These are phyloP conservation scores for Asterophora lycoperdoides DNA, from an alignment of 768 basidiomycete genomes.

Conservation along the genomic window DNA sequence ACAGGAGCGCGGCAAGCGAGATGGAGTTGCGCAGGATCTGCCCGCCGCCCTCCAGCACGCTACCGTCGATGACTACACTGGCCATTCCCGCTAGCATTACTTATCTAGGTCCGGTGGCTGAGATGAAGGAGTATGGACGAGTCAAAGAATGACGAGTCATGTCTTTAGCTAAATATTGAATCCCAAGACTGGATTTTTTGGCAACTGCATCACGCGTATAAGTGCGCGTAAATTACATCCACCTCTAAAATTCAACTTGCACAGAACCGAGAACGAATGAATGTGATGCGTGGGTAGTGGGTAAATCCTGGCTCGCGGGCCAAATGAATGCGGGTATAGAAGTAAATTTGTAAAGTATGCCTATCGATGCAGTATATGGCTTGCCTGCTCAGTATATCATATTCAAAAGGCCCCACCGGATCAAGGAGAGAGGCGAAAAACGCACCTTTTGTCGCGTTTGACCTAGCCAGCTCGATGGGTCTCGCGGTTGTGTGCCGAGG, in stretches of 20 bases:
- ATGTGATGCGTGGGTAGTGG: conserved; percentile 2
- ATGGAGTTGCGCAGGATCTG: conserved; percentile 71
- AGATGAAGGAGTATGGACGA: too few relatives aligned
- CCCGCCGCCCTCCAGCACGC: conserved; percentile 58
- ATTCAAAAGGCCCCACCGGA: not conserved
- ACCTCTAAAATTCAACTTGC: not conserved
- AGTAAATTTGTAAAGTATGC: not conserved
- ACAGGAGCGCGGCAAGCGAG: conserved; percentile 59
- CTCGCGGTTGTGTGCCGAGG: conserved; percentile 44
- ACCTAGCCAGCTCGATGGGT: conserved; percentile 67
- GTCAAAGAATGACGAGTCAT: too few relatives aligned
- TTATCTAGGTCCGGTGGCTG: too few relatives aligned
- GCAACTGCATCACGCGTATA: too few relatives aligned
- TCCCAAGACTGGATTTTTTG: too few relatives aligned
- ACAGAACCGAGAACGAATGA: not conserved
- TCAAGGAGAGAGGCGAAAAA: conserved; percentile 1
- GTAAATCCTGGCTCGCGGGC: conserved; percentile 4
- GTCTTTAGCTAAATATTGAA: too few relatives aligned
- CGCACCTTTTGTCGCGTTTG: conserved; percentile 55
- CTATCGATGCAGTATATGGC: conserved; percentile 16
- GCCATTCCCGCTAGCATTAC: conserved; percentile 17
- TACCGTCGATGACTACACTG: conserved; percentile 39
- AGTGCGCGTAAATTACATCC: not conserved
- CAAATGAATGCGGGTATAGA: conserved; percentile 2
- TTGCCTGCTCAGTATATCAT: conserved; percentile 7